Base-by-base conservation (phyloP, 176 grass and related monocot species). In the Cymbopogon citratus region DNA sequence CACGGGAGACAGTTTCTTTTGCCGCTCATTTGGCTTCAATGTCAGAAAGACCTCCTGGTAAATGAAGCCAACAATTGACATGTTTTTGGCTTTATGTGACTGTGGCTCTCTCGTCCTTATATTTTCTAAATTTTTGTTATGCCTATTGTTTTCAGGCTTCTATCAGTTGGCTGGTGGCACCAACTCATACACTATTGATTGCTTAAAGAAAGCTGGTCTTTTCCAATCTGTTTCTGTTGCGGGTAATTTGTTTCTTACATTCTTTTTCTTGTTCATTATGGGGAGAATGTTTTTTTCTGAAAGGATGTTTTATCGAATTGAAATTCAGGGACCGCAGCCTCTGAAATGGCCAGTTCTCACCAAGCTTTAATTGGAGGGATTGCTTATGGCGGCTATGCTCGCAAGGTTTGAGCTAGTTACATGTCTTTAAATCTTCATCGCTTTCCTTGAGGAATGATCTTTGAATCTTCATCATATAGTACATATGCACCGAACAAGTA, bases 121-220 rank as follows among this genome's bases (percentile, higher is more conserved):
- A 39, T 54, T 56, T 63, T 80, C 46, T 85, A 73, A 48, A 28
- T 66, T 66, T 78, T 77, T 94, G 19, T 23, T 86, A 15, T 3
- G 31, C 4, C 7, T 84, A 67, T 89, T 8, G 23, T 84, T 87
- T 89, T 87, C n/a, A 84, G 95, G 92, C 31, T 98, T 94, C 80
- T 98, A 93, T 82, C 95, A 98, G 51, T 75, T 98, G 36, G 95
- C 95, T 52, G 95, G 95, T 73, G 92, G 92, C 57, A 98, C 90
- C 34, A 98, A 94, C 84, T 78, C 84, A 34, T 84, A 89, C 71
- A 98, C 95, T 56, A 46, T 94, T 27, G 86, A 98, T 71, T 89
- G 51, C 76, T 77, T 98, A 80, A 93, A 94, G 84, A 94, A 92
- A 87, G 81, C 63, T 75, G 88, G 85, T 38, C 75, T 98, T 70